Percentiles rank a stretch among this genome's conserved stretches.
These are phyloP conservation scores for Colletotrichum sp. DNA, from an alignment of 2,329 filamentous ascomycete genomes.

Conservation along the genomic window DNA sequence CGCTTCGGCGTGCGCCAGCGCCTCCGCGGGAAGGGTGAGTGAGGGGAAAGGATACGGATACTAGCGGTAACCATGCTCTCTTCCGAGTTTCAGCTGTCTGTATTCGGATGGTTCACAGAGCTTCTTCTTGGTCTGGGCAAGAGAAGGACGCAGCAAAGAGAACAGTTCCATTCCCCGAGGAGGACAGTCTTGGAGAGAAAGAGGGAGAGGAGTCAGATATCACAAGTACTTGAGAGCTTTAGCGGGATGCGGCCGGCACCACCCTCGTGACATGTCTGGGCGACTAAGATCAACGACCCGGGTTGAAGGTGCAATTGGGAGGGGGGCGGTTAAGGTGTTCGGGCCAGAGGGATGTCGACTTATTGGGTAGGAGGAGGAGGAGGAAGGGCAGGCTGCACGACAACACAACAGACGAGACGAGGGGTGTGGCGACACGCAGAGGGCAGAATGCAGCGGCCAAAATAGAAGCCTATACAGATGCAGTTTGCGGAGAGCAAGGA, in stretches of 20 bases:
- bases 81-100: background rate
- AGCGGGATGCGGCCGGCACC: background rate
- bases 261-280: background rate
- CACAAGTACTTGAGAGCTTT: background rate
- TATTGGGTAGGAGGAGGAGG: background rate
- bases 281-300: background rate
- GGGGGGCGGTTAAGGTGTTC: background rate
- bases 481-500: background rate
- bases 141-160: background rate
- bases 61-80: background rate
- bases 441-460: background rate
- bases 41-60: background rate
- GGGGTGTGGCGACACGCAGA: background rate
- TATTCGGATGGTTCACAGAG: background rate
- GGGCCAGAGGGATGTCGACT: background rate
- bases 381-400: background rate
- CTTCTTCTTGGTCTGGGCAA: background rate
- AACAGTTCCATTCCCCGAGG: background rate
- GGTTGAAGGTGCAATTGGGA: background rate
- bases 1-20: background rate
- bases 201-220: background rate
- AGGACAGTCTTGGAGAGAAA: background rate
- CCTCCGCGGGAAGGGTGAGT: background rate
- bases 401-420: background rate
- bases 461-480: background rate